Base-by-base conservation (phyloP, 2,329 filamentous ascomycete species). In the Cercospora sojina region DNA sequence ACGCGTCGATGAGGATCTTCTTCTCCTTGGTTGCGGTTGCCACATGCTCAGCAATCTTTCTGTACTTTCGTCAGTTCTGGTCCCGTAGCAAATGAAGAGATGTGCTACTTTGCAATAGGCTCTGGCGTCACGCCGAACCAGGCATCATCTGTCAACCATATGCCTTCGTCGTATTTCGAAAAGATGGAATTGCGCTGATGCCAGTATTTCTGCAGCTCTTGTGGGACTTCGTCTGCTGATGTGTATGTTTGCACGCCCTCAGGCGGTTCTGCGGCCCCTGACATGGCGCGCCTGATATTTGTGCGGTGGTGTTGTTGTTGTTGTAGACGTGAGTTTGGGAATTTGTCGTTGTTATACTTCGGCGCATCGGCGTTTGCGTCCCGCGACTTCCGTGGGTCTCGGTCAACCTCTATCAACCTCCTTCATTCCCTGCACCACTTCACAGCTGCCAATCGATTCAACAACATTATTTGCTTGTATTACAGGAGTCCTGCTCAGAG, bases 61-160 rank as follows among this genome's bases (percentile, higher is more conserved):
- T 90, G 85, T 64, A 86, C 90, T 69, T 4, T 8, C 13, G 18
- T 57, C 29, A 57, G 60, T 13, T 12, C 13, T 25, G 47, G 7
- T 13, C 16, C 18, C 12, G 35, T 18, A 18, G 8, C n/a, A 32
- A 27, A n/a, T 13, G 7, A 18, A 10, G 13, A 31, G 18, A 43
- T 57, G n/a, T 80, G 84, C 74, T 82, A 95, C 91, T 85, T 88
- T 67, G 95, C 95, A 29, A 99, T 87, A 4, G 91, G 91, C 78
- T 99, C 94, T 13, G 95, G 93, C 0, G 96, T 99, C 7, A 98
- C 93, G 64, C 93, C 95, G 77, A 95, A 99, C 95, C 95, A 99
- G 62, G 93, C 91, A 80, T 94, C 90, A 77, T 96, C 89, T 0
- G 96, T 99, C 84, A 99, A 88, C 83, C 88, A 90, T 71, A 99